Conservation (phyloP, 164 flowering plant genomes). For the Cinnamomum chago region DNA sequence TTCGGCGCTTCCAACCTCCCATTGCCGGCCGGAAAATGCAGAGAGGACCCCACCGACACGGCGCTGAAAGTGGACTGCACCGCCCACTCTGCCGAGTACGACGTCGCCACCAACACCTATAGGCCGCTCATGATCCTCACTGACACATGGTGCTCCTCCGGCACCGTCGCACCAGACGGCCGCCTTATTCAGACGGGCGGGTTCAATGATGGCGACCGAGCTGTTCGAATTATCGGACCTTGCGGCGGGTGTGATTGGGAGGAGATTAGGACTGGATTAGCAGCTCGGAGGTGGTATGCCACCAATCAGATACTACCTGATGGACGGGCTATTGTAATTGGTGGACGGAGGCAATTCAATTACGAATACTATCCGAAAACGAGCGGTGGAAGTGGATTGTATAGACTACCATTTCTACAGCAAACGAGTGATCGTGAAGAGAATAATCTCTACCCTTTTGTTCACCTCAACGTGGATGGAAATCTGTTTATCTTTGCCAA, state of each 20-base stretch:
- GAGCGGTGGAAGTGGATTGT: neutral
- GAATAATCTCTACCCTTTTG: constrained; percentile 50
- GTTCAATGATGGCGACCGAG: constrained; percentile 46
- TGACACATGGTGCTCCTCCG: constrained; percentile 83
- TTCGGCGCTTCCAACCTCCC: constrained; percentile 75
- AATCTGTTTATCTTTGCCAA: constrained; percentile 46
- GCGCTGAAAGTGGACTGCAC: constrained; percentile 51
- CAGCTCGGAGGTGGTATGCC: constrained; percentile 63
- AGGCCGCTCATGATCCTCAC: constrained; percentile 56
- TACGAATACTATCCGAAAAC: constrained; percentile 74
- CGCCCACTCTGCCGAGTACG: constrained; percentile 75
- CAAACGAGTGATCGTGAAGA: constrained; percentile 27
- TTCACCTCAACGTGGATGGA: constrained; percentile 39
- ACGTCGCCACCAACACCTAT: constrained; percentile 40
- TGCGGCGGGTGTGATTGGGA: constrained; percentile 67
- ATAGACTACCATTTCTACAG: constrained; percentile 31
- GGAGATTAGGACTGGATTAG: constrained; percentile 35
- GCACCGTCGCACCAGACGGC: constrained; percentile 46
- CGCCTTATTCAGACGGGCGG: constrained; percentile 77
- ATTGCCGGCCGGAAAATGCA: constrained; percentile 50
- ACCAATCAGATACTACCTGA: constrained; percentile 69
- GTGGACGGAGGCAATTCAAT: constrained; percentile 65
- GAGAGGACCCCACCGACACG: constrained; percentile 35
- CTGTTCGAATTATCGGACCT: constrained; percentile 42
- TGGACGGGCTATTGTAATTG: constrained; percentile 57